Base-by-base conservation (phyloP, 441 rosid genomes). In the Jatropha multifida region DNA sequence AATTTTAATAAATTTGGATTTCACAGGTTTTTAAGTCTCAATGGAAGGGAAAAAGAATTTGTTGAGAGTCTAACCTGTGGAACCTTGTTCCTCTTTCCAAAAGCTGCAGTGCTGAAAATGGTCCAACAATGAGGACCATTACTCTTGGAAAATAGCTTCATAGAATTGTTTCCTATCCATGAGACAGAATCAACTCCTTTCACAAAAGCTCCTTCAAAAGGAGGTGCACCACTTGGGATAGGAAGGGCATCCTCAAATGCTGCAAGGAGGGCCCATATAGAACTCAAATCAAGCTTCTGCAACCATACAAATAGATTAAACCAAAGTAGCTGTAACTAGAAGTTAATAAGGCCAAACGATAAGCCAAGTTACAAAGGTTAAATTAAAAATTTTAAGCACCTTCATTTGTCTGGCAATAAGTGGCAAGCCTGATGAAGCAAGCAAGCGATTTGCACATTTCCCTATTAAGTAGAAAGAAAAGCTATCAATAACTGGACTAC, bases 261-360 rank as follows among this genome's bases (percentile, higher is more conserved):
- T 68, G 97, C 99, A 60, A 94, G 91, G 42, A 94, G 89, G n/a
- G 97, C 96, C 99, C 97, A 92, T 79, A 94, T 91, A 40, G 97
- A 87, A 85, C 90, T 94, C 83, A 94, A 84, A 54, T 93, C 93
- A 64, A 94, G 82, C 73, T 85, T 88, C 97, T 94, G 81, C 65
- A 80, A 65, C 51, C 51, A 37, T 37, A 20, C 42, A 48, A 63
- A 71, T 23, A n/a, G 42, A 56, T 76, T 65, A 58, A 65, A 73
- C 54, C 55, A 59, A 65, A 52, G 26, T 15, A 72, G 66, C 27
- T 62, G 38, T 73, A 17, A 13, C 15, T 2, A 44, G 38, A 69
- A 44, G 52, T 59, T 63, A 65, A 17, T 23, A 52, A 60, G 13
- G 40, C 65, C 27, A 68, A 46, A 67, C 42, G 59, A 55, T 13